A percentile compares a stretch with the other conserved stretches of the same genome.
These are phyloP conservation scores for Dothideomycetes sp. DNA, from an alignment of 2,329 filamentous ascomycete genomes.

Conservation along the genomic window DNA sequence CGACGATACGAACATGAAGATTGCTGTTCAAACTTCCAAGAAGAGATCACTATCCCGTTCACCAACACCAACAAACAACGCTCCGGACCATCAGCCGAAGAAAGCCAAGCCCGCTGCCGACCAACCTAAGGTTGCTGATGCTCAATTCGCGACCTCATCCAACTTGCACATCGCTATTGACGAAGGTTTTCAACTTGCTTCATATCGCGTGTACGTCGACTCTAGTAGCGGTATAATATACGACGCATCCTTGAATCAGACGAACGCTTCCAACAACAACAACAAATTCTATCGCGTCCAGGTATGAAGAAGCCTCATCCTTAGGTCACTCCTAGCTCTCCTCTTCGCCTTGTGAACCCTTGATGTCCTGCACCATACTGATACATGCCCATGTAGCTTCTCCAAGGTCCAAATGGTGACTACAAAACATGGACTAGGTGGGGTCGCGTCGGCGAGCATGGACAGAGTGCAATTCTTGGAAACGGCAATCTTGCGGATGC, in stretches of 20 bases:
- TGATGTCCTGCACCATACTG: no score
- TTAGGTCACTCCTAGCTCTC: no score
- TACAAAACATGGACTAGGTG: slow-evolving; percentile 65
- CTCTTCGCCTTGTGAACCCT: no score
- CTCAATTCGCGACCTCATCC: slow-evolving; percentile 32
- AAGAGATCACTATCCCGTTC: background rate
- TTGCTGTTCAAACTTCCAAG: background rate
- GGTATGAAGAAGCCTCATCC: slow-evolving; percentile 28
- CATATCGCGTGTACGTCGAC: slow-evolving; percentile 53
- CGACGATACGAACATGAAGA: background rate
- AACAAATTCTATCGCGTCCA: slow-evolving; percentile 78
- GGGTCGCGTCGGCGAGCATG: slow-evolving; percentile 59
- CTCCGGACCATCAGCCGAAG: slow-evolving; percentile 11
- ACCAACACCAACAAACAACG: background rate
- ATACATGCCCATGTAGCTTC: slow-evolving; percentile 19
- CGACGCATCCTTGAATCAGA: slow-evolving; percentile 71
- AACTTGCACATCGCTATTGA: slow-evolving; percentile 38
- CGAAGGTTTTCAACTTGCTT: slow-evolving; percentile 25
- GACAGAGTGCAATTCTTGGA: slow-evolving; percentile 33
- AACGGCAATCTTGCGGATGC: slow-evolving; percentile 28
- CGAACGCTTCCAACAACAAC: slow-evolving; percentile 59
- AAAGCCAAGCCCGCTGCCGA: slow-evolving; percentile 18
- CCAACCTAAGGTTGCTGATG: slow-evolving; percentile 31
- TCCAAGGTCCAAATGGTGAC: slow-evolving; percentile 26
- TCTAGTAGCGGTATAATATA: slow-evolving; percentile 52